These are phyloP conservation scores for Aureobasidium sp. DNA, from an alignment of 2,329 filamentous ascomycete species.

Conservation along the genomic window DNA sequence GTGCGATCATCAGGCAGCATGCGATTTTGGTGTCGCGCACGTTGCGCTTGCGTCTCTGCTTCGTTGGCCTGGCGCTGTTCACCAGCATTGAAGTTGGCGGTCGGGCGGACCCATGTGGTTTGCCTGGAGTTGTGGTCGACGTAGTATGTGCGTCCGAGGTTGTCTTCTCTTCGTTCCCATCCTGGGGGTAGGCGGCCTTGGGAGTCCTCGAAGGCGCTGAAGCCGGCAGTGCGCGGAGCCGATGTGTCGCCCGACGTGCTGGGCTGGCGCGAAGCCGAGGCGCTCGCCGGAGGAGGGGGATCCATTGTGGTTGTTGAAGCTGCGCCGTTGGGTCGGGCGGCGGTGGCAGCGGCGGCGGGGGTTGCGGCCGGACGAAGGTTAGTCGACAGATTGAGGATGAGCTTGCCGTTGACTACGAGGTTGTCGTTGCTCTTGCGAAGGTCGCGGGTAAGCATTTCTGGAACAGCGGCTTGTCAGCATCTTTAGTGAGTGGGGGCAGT, in stretches of 20 bases:
- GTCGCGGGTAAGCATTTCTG: conserved; percentile 94
- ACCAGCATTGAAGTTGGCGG: conserved; percentile 66
- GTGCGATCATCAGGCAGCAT: conserved; percentile 94
- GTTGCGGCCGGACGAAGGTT: conserved; percentile 67
- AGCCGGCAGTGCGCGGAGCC: conserved; percentile 39
- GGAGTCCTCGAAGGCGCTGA: conserved; percentile 94
- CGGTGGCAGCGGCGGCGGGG: conserved; percentile 21
- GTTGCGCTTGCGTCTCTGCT: conserved; percentile 86
- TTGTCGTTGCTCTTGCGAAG: conserved; percentile 98
- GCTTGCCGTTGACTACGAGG: conserved; percentile 92
- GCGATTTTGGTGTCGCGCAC: conserved; percentile 87
- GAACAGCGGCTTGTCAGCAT: conserved; percentile 13
- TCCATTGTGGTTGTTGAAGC: conserved; percentile 14
- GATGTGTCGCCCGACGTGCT: conserved; percentile 17
- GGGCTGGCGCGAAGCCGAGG: conserved; percentile 27
- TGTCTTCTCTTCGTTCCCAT: conserved; percentile 95
- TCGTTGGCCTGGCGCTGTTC: conserved; percentile 75
- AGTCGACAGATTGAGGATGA: conserved; percentile 93
- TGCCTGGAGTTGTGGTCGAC: conserved; percentile 96
- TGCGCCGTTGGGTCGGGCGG: conserved; percentile 29
- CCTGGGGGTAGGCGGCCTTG: conserved; percentile 86
- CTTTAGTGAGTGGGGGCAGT: background rate
- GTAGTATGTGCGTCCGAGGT: conserved; percentile 91
- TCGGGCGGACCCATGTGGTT: conserved; percentile 91
- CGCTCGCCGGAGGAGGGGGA: conserved; percentile 26